phyloP scores from a whole-genome alignment of 495 filamentous ascomycete species.

The Aspergillus haitiensis region DNA sequence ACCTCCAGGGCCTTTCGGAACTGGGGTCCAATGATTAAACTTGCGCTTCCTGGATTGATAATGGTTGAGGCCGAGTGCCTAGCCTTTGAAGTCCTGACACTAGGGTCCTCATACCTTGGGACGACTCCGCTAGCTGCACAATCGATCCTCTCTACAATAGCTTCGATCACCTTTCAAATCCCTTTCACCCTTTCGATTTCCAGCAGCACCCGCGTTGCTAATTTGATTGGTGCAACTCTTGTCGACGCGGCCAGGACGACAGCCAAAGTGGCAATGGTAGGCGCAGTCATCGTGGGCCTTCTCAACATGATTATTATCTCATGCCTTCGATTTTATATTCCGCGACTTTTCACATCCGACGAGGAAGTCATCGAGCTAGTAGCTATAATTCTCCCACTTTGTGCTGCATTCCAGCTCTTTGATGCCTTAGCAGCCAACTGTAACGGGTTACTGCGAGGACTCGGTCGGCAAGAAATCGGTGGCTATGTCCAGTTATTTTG shows the following conservation, averaged over 20 bases:
- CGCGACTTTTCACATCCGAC: slow-evolving; percentile 77
- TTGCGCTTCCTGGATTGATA: slow-evolving; percentile 80
- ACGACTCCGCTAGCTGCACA: slow-evolving; percentile 70
- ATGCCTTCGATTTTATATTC: slow-evolving; percentile 64
- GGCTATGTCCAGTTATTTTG: slow-evolving; percentile 81
- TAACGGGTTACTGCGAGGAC: slow-evolving; percentile 79
- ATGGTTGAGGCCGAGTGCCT: slow-evolving; percentile 94
- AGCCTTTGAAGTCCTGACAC: slow-evolving; percentile 77
- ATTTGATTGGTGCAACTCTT: slow-evolving; percentile 68
- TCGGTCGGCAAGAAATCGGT: slow-evolving; percentile 83
- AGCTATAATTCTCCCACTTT: slow-evolving; percentile 69
- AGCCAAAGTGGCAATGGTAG: slow-evolving; percentile 66
- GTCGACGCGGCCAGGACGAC: slow-evolving; percentile 68
- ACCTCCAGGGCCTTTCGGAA: slow-evolving; percentile 67
- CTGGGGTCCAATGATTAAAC: slow-evolving; percentile 83
- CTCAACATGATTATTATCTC: slow-evolving; percentile 72
- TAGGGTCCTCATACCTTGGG: slow-evolving; percentile 69
- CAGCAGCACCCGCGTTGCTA: slow-evolving; percentile 62
- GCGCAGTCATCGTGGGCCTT: slow-evolving; percentile 66
- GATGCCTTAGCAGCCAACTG: slow-evolving; percentile 75
- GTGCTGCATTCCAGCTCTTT: slow-evolving; percentile 84
- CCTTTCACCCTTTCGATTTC: slow-evolving; percentile 66
- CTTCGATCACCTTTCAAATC: slow-evolving; percentile 63
- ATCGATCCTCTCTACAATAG: slow-evolving; percentile 61
- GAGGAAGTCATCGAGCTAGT: slow-evolving; percentile 75